Evolutionary conservation across 371 early-diverging fungal genomes (phyloP), one percentile per base, ranked within the genome.

Genomic region (Mucor plumbeus): DNA sequence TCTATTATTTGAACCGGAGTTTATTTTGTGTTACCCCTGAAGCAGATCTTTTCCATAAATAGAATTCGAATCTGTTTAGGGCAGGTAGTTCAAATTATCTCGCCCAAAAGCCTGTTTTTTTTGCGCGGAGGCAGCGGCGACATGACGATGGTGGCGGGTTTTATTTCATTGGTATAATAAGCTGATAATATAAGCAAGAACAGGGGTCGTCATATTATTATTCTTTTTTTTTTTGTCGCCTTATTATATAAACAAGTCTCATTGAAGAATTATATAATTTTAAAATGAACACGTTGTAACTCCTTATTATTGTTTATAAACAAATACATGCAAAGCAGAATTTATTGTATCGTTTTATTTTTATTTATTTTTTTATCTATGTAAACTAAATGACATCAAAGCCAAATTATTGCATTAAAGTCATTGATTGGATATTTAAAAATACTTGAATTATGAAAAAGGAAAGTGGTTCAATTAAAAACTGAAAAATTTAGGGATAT

Each of bases 21-120:
- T 19, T 21, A 0, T 48, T 3, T 21, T 50, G 63, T 62, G 10
- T 31, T 53, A 61, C 34, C 38, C 36, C 59, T 26, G 59, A 39
- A 50, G 59, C 57, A 48, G 65, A 65, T 65, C 65, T 58, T 65
- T 65, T 48, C 59, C 59, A 58, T 59, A 65, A 65, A 57, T 48
- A 65, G 65, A 48, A 17, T 2, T n/a, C 17, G 21, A 8, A 19
- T 21, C 48, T 48, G 21, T 48, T 48, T 48, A 21, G 21, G 48
- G 48, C 19, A 48, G 9, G 48, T 48, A 9, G 21, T 7, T n/a
- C 44, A 19, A 48, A 48, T 48, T 48, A 21, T 48, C 10, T 48
- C 7, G 1, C 11, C 7, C 7, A 21, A 48, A 48, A 48, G 48
- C 19, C 21, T 48, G 48, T 34, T 41, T 48, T 34, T 41, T 48